Percentiles rank a stretch among this genome's conserved stretches.
Evolutionary conservation across 371 early-diverging fungal species (phyloP).

Genomic region (Rhizopus sp.): DNA sequence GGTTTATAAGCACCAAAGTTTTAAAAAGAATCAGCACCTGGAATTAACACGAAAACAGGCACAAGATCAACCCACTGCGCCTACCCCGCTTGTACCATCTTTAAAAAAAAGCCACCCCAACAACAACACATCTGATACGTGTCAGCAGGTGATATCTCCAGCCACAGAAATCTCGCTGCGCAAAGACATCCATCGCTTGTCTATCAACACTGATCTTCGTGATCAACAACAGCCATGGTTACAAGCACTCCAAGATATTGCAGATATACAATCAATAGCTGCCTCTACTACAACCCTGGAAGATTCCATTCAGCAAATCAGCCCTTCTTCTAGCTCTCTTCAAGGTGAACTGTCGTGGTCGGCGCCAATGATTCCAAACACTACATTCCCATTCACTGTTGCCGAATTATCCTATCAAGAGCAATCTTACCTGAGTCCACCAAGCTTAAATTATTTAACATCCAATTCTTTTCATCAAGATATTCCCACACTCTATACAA

Average conservation of each 20-base stretch:
- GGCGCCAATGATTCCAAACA: not conserved
- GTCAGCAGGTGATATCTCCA: not conserved
- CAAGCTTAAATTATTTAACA: not conserved
- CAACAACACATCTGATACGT: no score
- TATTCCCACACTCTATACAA: not conserved
- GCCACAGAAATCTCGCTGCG: not conserved
- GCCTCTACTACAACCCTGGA: not conserved
- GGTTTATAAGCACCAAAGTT: not conserved
- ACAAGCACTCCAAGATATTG: not conserved
- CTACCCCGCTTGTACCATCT: not conserved
- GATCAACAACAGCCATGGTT: slow-evolving; percentile 2
- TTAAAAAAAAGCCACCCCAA: not conserved
- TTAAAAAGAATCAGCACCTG: not conserved
- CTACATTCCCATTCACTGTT: not conserved
- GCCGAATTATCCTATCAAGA: not conserved
- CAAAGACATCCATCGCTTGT: not conserved
- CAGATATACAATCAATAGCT: not conserved
- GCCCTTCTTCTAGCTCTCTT: not conserved
- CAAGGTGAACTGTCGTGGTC: not conserved
- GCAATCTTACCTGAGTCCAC: not conserved
- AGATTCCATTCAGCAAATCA: not conserved
- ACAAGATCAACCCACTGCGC: not conserved
- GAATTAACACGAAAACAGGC: not conserved
- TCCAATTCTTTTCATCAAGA: not conserved
- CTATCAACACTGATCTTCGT: not conserved